A percentile compares a stretch with the other conserved stretches of the same genome.
These are phyloP conservation scores for Cordyceps tenuipes DNA, from an alignment of 2,329 filamentous ascomycete genomes.

Conservation along the genomic window DNA sequence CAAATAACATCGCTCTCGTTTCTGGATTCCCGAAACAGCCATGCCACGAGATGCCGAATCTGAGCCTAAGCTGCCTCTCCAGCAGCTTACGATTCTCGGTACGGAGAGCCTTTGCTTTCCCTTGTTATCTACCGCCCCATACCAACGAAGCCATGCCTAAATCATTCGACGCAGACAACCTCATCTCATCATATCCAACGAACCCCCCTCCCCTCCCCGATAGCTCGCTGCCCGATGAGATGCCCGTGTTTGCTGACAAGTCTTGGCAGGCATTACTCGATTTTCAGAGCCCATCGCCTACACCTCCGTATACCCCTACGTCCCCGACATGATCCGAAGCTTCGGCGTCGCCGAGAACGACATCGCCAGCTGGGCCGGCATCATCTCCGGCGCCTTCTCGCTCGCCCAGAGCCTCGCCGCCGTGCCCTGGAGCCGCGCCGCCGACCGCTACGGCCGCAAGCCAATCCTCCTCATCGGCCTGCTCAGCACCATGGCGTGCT, in stretches of 20 bases:
- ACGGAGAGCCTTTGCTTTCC: slow-evolving; percentile 25
- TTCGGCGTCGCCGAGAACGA: slow-evolving; percentile 64
- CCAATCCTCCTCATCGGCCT: slow-evolving; percentile 68
- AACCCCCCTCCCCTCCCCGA: background rate
- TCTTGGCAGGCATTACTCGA: slow-evolving; percentile 57
- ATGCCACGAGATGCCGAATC: slow-evolving; percentile 10
- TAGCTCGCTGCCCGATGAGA: background rate
- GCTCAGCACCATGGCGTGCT: slow-evolving; percentile 70
- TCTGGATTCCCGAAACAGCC: too few species aligned
- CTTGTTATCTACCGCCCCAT: background rate
- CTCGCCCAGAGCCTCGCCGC: slow-evolving; percentile 63
- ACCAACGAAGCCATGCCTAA: background rate
- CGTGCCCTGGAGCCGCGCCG: slow-evolving; percentile 66
- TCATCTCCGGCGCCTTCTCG: slow-evolving; percentile 65
- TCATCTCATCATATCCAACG: background rate
- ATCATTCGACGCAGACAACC: background rate
- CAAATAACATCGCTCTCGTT: too few species aligned
- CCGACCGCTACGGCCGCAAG: slow-evolving; percentile 75
- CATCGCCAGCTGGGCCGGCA: slow-evolving; percentile 72
- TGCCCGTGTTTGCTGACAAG: slow-evolving; percentile 5
- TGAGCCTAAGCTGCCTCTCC: slow-evolving; percentile 59
- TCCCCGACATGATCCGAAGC: slow-evolving; percentile 75
- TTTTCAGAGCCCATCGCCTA: slow-evolving; percentile 68
- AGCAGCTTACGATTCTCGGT: slow-evolving; percentile 74
- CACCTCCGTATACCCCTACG: slow-evolving; percentile 62